Evolutionary conservation across 2,329 filamentous ascomycete genomes (phyloP), one percentile per base, ranked within the genome.

Genomic region (Samsoniella hepiali): DNA sequence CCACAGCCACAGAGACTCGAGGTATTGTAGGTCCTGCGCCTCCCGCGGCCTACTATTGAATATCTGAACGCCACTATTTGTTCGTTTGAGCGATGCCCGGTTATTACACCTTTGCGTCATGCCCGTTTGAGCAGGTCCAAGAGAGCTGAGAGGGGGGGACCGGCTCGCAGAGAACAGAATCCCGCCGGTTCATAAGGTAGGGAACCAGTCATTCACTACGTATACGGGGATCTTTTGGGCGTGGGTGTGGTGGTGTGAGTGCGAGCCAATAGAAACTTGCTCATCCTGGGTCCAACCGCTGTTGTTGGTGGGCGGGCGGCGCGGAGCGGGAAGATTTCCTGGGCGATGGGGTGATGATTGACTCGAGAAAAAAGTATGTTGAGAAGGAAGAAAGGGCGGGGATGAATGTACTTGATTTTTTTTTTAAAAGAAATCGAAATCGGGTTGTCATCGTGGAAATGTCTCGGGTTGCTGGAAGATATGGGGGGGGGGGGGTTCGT

Each of bases 251-350:
- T 54, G 58, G 49, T 54, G 58, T 53, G 58, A 17, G 47, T 13
- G 27, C 17, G 58, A 65, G 68, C 75, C 75, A 77, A 78, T 78
- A 66, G 70, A 77, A 78, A 78, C 75, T 75, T 78, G 76, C 76
- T 78, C 76, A 67, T 56, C 67, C 22, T 60, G 63, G 58, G 65
- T 67, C 68, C 66, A 67, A 50, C 65, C 17, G 34, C 40, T 49
- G 10, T 42, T 49, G 49, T 38, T 54, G 49, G 44, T 22, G 32
- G 57, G 55, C 44, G 32, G 45, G 45, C 45, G 44, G 7, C 44
- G 13, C 38, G 2, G 38, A 27, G 44, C 44, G 44, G 44, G n/a
- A 40, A 40, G 38, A 15, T 58, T 56, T 17, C 22, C 9, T 50
- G 15, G 31, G 38, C 13, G 38, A 15, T 40, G 34, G 34, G 7